These are phyloP conservation scores for Fusarium veterinarium DNA, from an alignment of 2,329 filamentous ascomycete species.

Conservation along the genomic window DNA sequence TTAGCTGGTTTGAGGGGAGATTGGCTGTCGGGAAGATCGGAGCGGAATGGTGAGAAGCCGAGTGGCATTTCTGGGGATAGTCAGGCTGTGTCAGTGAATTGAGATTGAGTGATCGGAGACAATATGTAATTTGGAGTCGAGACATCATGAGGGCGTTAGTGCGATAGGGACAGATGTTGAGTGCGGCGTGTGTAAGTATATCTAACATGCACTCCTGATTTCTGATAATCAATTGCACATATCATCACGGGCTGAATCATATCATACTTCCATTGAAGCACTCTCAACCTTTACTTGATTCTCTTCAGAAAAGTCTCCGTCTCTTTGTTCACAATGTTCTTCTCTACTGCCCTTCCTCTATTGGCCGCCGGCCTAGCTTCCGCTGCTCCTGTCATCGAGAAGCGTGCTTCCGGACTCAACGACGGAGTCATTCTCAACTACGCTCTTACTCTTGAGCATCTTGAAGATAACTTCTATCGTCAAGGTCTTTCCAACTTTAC, in stretches of 20 bases:
- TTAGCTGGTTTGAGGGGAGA: background rate
- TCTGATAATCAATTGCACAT: too few relatives aligned
- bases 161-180: background rate
- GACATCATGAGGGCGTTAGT: background rate
- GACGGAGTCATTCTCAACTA: conserved; percentile 57
- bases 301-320: too few relatives aligned
- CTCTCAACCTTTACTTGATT: too few relatives aligned
- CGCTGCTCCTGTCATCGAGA: conserved; percentile 25
- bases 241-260: too few relatives aligned
- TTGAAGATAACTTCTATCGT: conserved; percentile 72
- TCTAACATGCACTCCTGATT: too few relatives aligned
- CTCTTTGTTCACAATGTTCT: background rate
- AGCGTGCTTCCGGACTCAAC: conserved; percentile 29
- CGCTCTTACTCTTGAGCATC: conserved; percentile 63
- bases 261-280: too few relatives aligned
- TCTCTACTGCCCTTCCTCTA: conserved; percentile 21
- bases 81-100: background rate
- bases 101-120: background rate
- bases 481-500: conserved; percentile 69
- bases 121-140: background rate
- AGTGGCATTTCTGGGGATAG: background rate
- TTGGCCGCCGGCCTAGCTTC: conserved; percentile 28
- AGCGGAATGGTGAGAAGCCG: conserved; percentile 18
- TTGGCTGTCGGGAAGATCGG: background rate
- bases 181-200: too few relatives aligned